Base-by-base conservation (phyloP, 2,329 filamentous ascomycete genomes). In the Ascochyta viciae-villosae region DNA sequence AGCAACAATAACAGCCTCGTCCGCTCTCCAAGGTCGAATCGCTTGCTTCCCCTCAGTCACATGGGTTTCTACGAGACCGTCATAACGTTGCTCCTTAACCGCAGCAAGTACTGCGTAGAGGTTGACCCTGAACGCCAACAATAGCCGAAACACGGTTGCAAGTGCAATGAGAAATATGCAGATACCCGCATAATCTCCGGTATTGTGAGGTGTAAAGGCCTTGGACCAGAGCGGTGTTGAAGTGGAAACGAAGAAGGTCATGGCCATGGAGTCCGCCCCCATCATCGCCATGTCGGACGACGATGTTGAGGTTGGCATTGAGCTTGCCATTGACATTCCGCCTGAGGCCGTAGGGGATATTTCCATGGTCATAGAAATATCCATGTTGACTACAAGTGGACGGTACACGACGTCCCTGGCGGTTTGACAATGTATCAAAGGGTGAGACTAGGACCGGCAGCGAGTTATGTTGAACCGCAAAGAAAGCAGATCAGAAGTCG, bases 131-230 rank as follows among this genome's bases (percentile, higher is more conserved):
- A 85, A 78, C 1, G 92, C 92, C 22, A 93, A 76, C 6, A 96
- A 80, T 13, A 81, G 76, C 42, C 92, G 88, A 71, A 88, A 87
- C 57, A 89, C 69, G 52, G 87, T 79, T 50, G 87, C 87, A 33
- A 97, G 85, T 22, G 88, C 67, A 70, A 96, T 87, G 54, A 97
- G 83, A 78, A 97, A 97, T 73, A 97, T 89, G 79, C 93, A 96
- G 8, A 92, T 95, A 43, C 86, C 93, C 0, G 91, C 91, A 76
- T 96, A 97, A 56, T 83, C 78, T 60, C 88, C 90, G 0, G 82
- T 77, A 10, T 78, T 86, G 15, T 70, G 77, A 3, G 93, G 93
- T 1, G 89, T 89, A 90, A 92, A 97, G 42, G 80, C 72, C 10
- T 75, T 74, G 12, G 90, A 87, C 79, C 81, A 91, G 37, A 91